Conservation (phyloP, 2,329 filamentous ascomycete genomes). For the Aspergillus cejpii region DNA sequence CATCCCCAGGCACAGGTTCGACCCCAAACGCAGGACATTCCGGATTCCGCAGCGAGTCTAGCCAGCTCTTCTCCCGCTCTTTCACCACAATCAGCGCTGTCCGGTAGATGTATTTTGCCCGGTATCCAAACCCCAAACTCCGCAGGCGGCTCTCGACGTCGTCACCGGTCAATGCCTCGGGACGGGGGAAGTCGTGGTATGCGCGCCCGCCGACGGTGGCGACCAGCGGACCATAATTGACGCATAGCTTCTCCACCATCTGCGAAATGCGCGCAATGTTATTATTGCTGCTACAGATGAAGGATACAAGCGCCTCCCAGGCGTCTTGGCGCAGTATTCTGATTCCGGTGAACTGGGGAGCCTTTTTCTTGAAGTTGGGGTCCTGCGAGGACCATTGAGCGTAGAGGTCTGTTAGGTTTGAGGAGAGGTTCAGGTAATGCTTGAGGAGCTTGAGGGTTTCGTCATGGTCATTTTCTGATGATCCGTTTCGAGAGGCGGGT, state of each 20-base stretch:
- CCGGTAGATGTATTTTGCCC: slow-evolving; percentile 83
- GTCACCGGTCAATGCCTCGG: slow-evolving; percentile 62
- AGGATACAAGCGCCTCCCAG: slow-evolving; percentile 88
- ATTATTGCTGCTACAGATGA: slow-evolving; percentile 99
- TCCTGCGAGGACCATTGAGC: slow-evolving; percentile 80
- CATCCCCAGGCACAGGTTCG: slow-evolving; percentile 40
- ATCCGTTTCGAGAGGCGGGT: slow-evolving; percentile 15
- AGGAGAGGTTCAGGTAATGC: slow-evolving; percentile 78
- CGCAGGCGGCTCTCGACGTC: slow-evolving; percentile 76
- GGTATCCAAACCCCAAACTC: slow-evolving; percentile 84
- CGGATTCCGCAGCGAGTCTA: slow-evolving; percentile 70
- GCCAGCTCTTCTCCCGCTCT: slow-evolving; percentile 65
- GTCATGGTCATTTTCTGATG: slow-evolving; percentile 42
- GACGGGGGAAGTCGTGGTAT: slow-evolving; percentile 82
- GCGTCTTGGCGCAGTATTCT: slow-evolving; percentile 90
- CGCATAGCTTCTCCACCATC: slow-evolving; percentile 91
- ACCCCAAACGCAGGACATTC: slow-evolving; percentile 57
- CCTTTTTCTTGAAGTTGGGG: slow-evolving; percentile 79
- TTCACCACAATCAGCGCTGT: slow-evolving; percentile 70
- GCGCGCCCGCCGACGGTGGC: slow-evolving; percentile 61
- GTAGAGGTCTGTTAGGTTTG: slow-evolving; percentile 72
- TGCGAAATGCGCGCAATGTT: slow-evolving; percentile 92
- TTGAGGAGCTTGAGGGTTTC: slow-evolving; percentile 67
- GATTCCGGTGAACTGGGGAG: slow-evolving; percentile 80
- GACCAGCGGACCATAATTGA: slow-evolving; percentile 73